These are phyloP conservation scores for Pleurotus djamor DNA, from an alignment of 768 basidiomycete species.

Conservation along the genomic window DNA sequence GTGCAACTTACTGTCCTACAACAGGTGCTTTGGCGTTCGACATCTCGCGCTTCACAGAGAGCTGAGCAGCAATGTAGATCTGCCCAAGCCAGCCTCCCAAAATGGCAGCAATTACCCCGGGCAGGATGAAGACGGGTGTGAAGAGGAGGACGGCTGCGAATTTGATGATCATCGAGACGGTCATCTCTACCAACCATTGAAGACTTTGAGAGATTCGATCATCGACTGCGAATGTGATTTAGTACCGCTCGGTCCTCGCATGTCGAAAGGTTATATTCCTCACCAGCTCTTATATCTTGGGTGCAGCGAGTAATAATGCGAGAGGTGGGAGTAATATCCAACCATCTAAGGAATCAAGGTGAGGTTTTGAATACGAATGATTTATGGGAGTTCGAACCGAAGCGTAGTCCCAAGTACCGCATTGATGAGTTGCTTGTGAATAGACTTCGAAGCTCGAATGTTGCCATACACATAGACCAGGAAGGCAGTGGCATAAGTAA, in stretches of 20 bases:
- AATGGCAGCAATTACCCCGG: conserved; percentile 22
- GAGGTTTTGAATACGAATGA: not conserved
- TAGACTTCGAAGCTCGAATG: conserved; percentile 35
- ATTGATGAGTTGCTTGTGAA: conserved; percentile 36
- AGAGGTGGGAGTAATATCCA: conserved; percentile 15
- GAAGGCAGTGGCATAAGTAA: conserved; percentile 23
- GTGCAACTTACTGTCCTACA: conserved; percentile 31
- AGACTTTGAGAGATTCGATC: conserved; percentile 5
- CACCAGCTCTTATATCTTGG: conserved; percentile 38
- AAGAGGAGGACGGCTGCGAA: conserved; percentile 25
- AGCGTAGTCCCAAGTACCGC: conserved; percentile 44
- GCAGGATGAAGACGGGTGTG: conserved; percentile 26
- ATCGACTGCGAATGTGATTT: conserved; percentile 33
- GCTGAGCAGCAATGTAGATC: conserved; percentile 23
- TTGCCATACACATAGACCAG: conserved; percentile 30
- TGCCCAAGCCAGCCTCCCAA: conserved; percentile 29
- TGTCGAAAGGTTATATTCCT: conserved; percentile 14
- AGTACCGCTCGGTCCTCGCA: conserved; percentile 13
- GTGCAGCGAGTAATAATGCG: conserved; percentile 46
- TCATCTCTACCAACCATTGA: conserved; percentile 10
- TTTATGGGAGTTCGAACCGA: conserved; percentile 19
- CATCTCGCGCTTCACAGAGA: conserved; percentile 23
- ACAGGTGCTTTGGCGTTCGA: conserved; percentile 22
- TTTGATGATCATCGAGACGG: conserved; percentile 21
- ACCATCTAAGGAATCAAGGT: conserved; percentile 20